phyloP scores from a whole-genome alignment of 139 green algal species.

The Ulvella scutata region DNA sequence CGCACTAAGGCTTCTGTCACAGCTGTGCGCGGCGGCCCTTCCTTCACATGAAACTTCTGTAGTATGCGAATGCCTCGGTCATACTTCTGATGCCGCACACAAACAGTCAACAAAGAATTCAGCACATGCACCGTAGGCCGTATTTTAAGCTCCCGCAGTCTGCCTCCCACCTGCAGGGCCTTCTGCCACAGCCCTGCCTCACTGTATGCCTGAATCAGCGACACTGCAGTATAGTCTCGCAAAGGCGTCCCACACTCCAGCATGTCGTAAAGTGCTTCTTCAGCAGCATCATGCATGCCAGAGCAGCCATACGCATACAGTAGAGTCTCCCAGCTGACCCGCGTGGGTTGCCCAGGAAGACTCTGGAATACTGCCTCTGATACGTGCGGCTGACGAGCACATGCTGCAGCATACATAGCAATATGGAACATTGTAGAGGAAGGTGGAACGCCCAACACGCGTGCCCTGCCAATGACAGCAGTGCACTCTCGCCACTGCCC shows the following conservation, averaged over 20 bases:
- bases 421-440: background rate
- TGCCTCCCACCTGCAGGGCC: background rate
- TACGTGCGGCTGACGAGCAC: background rate
- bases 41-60: background rate
- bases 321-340: background rate
- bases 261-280: background rate
- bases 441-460: background rate
- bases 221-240: background rate
- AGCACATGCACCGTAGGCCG: background rate
- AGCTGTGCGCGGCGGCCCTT: background rate
- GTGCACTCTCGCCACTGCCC: background rate
- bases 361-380: background rate
- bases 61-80: background rate
- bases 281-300: background rate
- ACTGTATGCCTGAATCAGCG: constrained; percentile 1
- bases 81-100: background rate
- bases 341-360: background rate
- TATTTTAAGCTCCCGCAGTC: background rate
- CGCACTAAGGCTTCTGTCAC: background rate
- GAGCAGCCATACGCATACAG: background rate
- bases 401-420: constrained; percentile 1
- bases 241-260: background rate
- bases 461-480: background rate
- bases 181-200: background rate
- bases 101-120: background rate